phyloP scores from a whole-genome alignment of 108 stramenopile genomes.

The Stephanodiscus minutulus region DNA sequence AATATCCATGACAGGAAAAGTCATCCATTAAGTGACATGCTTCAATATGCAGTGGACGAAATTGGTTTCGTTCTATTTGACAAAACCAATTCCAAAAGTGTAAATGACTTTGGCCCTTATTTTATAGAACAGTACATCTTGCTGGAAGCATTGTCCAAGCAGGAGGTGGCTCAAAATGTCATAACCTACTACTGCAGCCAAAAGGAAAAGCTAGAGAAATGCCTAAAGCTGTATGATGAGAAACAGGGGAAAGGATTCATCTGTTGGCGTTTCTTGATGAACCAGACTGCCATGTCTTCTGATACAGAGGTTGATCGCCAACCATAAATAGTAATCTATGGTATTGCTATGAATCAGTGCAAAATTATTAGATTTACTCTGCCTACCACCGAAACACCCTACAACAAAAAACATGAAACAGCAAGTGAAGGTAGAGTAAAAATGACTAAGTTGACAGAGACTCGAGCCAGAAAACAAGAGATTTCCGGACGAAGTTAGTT shows the following conservation, averaged over 20 bases:
- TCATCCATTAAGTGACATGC: slow-evolving; percentile 30
- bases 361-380: not conserved
- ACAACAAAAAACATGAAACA: too few relatives aligned
- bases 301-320: not conserved
- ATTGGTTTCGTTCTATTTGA: slow-evolving; percentile 57
- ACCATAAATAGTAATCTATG: not conserved
- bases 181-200: slow-evolving; percentile 51
- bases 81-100: slow-evolving; percentile 36
- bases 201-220: slow-evolving; percentile 38
- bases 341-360: not conserved
- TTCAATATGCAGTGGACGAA: slow-evolving; percentile 53
- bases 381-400: too few relatives aligned
- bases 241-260: slow-evolving; percentile 61
- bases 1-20: slow-evolving; percentile 37
- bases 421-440: too few relatives aligned
- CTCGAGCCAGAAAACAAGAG: not conserved
- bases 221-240: slow-evolving; percentile 48
- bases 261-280: slow-evolving; percentile 61
- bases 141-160: slow-evolving; percentile 51
- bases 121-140: slow-evolving; percentile 54
- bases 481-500: too few relatives aligned
- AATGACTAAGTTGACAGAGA: not conserved
- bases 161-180: slow-evolving; percentile 59
- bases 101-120: slow-evolving; percentile 60
- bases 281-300: slow-evolving; percentile 17